Evolutionary conservation across 2,329 filamentous ascomycete genomes (phyloP).

Genomic region (Phialocephala sp.): DNA sequence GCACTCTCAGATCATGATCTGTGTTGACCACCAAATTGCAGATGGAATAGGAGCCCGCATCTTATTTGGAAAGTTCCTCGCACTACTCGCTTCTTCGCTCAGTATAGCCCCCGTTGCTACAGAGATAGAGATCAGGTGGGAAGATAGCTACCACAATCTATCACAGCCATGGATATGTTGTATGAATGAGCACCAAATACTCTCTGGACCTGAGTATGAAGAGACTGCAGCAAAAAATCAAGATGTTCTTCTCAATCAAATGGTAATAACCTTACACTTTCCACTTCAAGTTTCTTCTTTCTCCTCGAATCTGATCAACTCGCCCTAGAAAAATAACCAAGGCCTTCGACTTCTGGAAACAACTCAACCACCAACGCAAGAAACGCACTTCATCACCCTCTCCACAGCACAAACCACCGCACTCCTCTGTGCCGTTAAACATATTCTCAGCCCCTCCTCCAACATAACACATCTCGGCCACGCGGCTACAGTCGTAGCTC

Average conservation of each 20-base stretch:
- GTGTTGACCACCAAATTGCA: constrained; percentile 33
- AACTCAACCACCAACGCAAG: constrained; percentile 22
- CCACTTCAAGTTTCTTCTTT: background rate
- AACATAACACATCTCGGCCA: constrained; percentile 33
- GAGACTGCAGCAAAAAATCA: constrained; percentile 17
- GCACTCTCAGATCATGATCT: constrained; percentile 30
- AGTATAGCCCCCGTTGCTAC: background rate
- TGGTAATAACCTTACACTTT: constrained; percentile 17
- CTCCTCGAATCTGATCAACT: background rate
- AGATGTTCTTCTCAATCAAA: constrained; percentile 24
- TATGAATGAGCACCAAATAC: constrained; percentile 27
- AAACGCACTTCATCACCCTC: constrained; percentile 27
- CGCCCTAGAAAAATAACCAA: constrained; percentile 26
- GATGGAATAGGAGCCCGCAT: constrained; percentile 36
- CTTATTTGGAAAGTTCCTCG: constrained; percentile 30
- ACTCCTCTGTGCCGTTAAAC: constrained; percentile 25
- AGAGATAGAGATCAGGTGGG: constrained; percentile 21
- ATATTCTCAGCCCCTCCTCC: constrained; percentile 11
- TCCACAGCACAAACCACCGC: constrained; percentile 9
- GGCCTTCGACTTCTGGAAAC: constrained; percentile 20
- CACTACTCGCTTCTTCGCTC: constrained; percentile 25
- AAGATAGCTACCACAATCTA: constrained; percentile 26
- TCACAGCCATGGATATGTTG: constrained; percentile 32
- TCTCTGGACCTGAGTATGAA: constrained; percentile 25
- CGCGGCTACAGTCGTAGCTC: constrained; percentile 27